These are phyloP conservation scores for Mucor racemosus DNA, from an alignment of 371 early-diverging fungal genomes.

Conservation along the genomic window DNA sequence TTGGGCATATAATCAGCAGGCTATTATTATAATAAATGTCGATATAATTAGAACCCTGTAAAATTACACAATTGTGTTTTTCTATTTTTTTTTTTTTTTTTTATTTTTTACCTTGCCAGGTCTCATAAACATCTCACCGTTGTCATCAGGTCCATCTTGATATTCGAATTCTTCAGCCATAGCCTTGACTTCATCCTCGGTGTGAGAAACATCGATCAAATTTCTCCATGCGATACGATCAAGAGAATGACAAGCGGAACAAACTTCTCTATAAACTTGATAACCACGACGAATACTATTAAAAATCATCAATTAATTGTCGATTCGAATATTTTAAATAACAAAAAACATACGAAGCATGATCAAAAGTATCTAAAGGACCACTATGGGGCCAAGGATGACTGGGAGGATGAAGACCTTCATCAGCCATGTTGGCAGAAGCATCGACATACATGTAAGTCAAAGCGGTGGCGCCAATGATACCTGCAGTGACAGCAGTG, in stretches of 20 bases:
- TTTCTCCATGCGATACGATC: conserved; percentile 94
- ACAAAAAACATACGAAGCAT: conserved; percentile 70
- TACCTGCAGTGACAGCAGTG: conserved; percentile 59
- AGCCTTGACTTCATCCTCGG: conserved; percentile 91
- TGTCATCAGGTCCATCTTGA: conserved; percentile 95
- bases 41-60: background rate
- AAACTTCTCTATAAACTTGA: conserved; percentile 98
- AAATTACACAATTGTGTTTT: no score
- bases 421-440: conserved; percentile 80
- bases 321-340: background rate
- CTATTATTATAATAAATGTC: conserved; percentile 27
- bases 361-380: conserved; percentile 88
- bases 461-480: conserved; percentile 60
- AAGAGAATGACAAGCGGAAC: conserved; percentile 96
- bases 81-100: background rate
- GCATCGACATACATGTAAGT: conserved; percentile 60
- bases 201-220: conserved; percentile 91
- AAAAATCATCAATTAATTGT: background rate
- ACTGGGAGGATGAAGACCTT: conserved; percentile 91
- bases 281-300: conserved; percentile 95
- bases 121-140: conserved; percentile 92
- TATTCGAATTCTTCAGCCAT: conserved; percentile 95
- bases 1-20: conserved; percentile 90
- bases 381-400: conserved; percentile 90
- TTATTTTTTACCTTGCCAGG: conserved; percentile 82